phyloP scores from a whole-genome alignment of 305 asterid species.

The Striga hermonthica region DNA sequence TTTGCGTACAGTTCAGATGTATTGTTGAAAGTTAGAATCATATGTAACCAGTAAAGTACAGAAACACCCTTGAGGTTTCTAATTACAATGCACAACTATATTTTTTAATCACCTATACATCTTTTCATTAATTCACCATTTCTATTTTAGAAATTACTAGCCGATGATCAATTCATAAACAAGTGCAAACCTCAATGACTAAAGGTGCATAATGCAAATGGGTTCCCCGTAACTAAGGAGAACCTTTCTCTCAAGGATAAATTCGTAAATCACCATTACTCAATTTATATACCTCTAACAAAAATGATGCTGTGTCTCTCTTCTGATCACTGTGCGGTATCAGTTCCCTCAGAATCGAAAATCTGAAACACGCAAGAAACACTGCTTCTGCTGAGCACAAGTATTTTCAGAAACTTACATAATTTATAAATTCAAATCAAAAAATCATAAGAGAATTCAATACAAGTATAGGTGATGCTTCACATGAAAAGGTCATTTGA shows the following conservation, averaged over 20 bases:
- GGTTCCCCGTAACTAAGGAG: neutral
- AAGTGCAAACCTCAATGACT: neutral
- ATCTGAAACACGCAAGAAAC: slow-evolving; percentile 43
- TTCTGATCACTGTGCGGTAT: slow-evolving; percentile 81
- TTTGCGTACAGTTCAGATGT: no score
- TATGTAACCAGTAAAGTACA: neutral
- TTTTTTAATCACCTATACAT: neutral
- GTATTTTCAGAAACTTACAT: neutral
- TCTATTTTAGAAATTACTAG: neutral
- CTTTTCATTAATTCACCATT: neutral
- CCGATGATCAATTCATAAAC: neutral
- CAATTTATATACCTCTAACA: slow-evolving; percentile 54
- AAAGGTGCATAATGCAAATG: neutral
- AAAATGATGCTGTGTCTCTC: slow-evolving; percentile 86
- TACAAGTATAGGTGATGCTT: neutral
- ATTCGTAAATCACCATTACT: neutral
- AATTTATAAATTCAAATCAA: neutral
- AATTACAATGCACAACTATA: neutral
- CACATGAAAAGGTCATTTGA: neutral
- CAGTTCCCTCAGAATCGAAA: slow-evolving; percentile 76
- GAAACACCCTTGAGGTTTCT: neutral
- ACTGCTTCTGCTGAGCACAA: slow-evolving; percentile 9
- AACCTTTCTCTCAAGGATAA: neutral
- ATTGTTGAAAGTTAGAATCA: no score
- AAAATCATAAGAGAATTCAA: neutral